Evolutionary conservation across 2,329 filamentous ascomycete species (phyloP).

Genomic region (Pyrenophora teres): DNA sequence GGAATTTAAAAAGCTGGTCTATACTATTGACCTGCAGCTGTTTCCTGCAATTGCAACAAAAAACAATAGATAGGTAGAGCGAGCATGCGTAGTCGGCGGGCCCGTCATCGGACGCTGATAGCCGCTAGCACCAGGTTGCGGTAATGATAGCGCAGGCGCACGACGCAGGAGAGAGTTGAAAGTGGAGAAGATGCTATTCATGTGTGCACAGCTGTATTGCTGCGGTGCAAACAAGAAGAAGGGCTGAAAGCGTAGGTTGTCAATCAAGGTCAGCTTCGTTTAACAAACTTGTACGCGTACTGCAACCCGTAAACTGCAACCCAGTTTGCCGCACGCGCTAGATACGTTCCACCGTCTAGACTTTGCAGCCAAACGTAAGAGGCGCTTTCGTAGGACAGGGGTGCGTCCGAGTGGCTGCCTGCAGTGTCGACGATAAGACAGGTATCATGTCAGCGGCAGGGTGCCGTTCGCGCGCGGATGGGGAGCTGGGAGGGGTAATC

Average conservation of each 20-base stretch:
- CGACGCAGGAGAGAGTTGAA: conserved; percentile 17
- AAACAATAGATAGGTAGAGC: neutral
- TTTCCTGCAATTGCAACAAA: too few species aligned
- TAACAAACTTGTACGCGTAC: conserved; percentile 6
- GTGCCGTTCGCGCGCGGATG: conserved; percentile 11
- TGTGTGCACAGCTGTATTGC: conserved; percentile 2
- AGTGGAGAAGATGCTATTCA: conserved; percentile 15
- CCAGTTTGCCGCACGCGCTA: conserved; percentile 11
- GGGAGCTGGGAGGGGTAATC: conserved; percentile 9
- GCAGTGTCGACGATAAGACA: conserved; percentile 18
- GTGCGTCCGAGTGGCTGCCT: conserved; percentile 12
- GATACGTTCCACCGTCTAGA: conserved; percentile 13
- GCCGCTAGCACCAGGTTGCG: conserved; percentile 6
- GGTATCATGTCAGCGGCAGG: conserved; percentile 12
- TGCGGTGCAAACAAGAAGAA: conserved; percentile 9
- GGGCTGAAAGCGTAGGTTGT: neutral
- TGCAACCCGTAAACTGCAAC: conserved; percentile 1
- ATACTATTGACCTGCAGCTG: too few species aligned
- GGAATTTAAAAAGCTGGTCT: too few species aligned
- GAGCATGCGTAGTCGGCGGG: conserved; percentile 8
- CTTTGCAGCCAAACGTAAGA: conserved; percentile 20
- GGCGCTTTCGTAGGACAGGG: conserved; percentile 10
- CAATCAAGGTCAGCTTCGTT: conserved; percentile 1
- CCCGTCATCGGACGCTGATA: conserved; percentile 5
- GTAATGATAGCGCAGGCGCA: conserved; percentile 14